A percentile compares a stretch with the other conserved stretches of the same genome.
phyloP scores from a whole-genome alignment of 148 eudicot species.

The Vaccinium myrtillus region DNA sequence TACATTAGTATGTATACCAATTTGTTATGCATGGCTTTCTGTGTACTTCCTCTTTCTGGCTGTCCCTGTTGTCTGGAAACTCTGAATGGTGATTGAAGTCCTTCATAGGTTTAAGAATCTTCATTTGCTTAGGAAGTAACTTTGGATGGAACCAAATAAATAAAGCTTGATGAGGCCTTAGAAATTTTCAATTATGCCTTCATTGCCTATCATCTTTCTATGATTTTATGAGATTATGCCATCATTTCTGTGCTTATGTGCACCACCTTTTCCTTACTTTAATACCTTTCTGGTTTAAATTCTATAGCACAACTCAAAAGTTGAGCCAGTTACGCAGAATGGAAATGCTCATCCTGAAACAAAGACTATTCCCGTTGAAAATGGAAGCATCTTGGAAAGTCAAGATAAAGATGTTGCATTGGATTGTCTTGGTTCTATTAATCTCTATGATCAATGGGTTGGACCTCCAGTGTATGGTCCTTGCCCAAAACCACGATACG shows the following conservation, averaged over 20 bases:
- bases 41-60: background rate
- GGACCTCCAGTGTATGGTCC: constrained; percentile 69
- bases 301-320: constrained; percentile 49
- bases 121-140: background rate
- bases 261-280: background rate
- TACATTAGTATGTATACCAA: background rate
- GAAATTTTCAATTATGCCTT: background rate
- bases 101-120: background rate
- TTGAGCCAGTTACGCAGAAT: constrained; percentile 53
- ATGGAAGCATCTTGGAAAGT: constrained; percentile 56
- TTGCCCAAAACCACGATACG: constrained; percentile 84
- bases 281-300: background rate
- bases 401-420: constrained; percentile 88
- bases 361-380: constrained; percentile 62
- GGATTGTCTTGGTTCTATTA: constrained; percentile 68
- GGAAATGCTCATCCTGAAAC: constrained; percentile 55
- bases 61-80: background rate
- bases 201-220: background rate
- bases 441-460: constrained; percentile 93
- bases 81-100: background rate
- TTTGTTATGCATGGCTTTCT: background rate
- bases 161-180: background rate
- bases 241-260: constrained; percentile 1
- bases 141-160: background rate
- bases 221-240: background rate